Evolutionary conservation across 495 filamentous ascomycete genomes (phyloP).

Genomic region (Letharia lupina): DNA sequence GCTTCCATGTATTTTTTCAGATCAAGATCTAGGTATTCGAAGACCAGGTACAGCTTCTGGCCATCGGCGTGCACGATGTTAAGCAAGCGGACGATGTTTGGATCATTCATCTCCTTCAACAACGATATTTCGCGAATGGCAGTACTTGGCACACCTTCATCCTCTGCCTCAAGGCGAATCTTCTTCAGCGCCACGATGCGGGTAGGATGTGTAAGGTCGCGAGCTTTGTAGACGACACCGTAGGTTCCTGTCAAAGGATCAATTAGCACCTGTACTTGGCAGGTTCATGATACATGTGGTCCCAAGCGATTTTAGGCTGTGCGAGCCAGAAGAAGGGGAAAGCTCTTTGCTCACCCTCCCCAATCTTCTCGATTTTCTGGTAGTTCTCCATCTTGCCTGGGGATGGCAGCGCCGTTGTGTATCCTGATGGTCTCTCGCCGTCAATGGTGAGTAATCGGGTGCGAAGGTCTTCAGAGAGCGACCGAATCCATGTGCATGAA

Average conservation of each 20-base stretch:
- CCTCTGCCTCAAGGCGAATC: constrained; percentile 94
- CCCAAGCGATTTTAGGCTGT: background rate
- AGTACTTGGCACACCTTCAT: constrained; percentile 93
- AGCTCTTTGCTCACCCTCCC: constrained; percentile 60
- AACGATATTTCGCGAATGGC: constrained; percentile 95
- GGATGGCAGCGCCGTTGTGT: background rate
- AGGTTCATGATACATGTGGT: background rate
- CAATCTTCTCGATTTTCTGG: constrained; percentile 99
- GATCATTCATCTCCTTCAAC: constrained; percentile 93
- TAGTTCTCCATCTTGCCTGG: constrained; percentile 84
- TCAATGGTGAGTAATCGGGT: constrained; percentile 2
- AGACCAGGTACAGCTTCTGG: constrained; percentile 92
- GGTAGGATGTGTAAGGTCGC: constrained; percentile 66
- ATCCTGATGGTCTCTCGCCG: background rate
- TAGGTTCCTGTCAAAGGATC: constrained; percentile 59
- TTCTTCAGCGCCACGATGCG: constrained; percentile 95
- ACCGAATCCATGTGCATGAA: constrained; percentile 1
- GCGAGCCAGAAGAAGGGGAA: background rate
- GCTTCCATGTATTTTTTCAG: constrained; percentile 99
- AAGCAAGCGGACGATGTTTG: constrained; percentile 82
- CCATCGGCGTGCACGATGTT: constrained; percentile 97
- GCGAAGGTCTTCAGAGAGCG: background rate
- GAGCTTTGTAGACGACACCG: constrained; percentile 87
- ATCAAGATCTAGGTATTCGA: constrained; percentile 89
- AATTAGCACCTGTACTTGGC: background rate